phyloP scores from a whole-genome alignment of 1,284 basidiomycete species.

The Sanguinoderma infundibulare region DNA sequence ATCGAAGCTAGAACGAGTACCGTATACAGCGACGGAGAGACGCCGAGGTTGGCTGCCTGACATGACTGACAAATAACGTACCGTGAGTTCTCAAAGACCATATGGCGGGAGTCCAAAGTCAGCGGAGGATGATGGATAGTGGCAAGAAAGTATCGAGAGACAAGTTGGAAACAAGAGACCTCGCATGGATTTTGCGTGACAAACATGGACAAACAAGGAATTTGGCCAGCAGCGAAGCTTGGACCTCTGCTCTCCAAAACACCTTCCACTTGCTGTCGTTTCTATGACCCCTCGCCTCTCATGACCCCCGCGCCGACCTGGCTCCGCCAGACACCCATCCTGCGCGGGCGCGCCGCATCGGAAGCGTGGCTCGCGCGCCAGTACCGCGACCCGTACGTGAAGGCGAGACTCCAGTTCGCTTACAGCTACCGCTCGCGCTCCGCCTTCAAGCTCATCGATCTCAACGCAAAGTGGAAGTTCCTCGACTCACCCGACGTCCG shows the following conservation, averaged over 20 bases:
- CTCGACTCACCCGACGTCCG: constrained; percentile 54
- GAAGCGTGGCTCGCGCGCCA: constrained; percentile 64
- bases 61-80: too few relatives aligned
- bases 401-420: constrained; percentile 51
- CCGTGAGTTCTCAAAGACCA: too few relatives aligned
- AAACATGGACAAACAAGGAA: too few relatives aligned
- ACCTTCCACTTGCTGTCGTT: too few relatives aligned
- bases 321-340: constrained; percentile 4
- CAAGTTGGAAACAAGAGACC: too few relatives aligned
- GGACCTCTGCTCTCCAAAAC: too few relatives aligned
- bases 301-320: background rate
- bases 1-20: background rate
- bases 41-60: background rate
- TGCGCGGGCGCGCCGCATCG: constrained; percentile 17
- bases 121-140: too few relatives aligned
- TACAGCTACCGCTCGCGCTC: constrained; percentile 74
- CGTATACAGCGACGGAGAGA: background rate
- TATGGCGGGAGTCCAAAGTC: too few relatives aligned
- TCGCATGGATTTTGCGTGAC: too few relatives aligned
- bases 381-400: constrained; percentile 69
- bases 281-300: too few relatives aligned
- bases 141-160: too few relatives aligned
- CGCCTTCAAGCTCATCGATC: constrained; percentile 85
- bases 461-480: constrained; percentile 60
- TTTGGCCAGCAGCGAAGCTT: too few relatives aligned